A percentile compares a stretch with the other conserved stretches of the same genome.
Evolutionary conservation across 768 basidiomycete genomes (phyloP).

Genomic region (Hygrophorus russula): DNA sequence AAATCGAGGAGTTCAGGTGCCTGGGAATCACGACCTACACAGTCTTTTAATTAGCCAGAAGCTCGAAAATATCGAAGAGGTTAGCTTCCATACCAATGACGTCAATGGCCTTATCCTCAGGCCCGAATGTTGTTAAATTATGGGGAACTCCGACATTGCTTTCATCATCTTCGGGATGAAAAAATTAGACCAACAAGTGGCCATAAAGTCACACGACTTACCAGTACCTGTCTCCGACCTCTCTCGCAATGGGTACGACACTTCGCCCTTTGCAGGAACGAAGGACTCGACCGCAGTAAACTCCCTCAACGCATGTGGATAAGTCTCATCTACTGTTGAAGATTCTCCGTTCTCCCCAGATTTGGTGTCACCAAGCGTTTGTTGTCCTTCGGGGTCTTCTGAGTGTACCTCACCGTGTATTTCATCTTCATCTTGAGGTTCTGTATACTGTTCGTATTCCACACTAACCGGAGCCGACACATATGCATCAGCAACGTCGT

Average conservation of each 20-base stretch:
- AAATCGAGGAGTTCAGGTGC: conserved; percentile 1
- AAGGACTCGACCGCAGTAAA: not conserved
- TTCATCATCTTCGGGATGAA: too few species aligned
- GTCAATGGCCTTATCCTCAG: too few species aligned
- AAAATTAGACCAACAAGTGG: too few species aligned
- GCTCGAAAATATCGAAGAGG: too few species aligned
- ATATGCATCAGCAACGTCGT: conserved; percentile 6
- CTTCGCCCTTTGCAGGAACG: not conserved
- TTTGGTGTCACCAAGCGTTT: not conserved
- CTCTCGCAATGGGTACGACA: too few species aligned
- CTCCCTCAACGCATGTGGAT: not conserved
- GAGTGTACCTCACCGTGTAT: not conserved
- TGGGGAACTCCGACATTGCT: too few species aligned
- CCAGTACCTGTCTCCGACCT: too few species aligned
- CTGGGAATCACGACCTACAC: not conserved
- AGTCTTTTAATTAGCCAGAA: not conserved
- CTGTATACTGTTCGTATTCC: conserved; percentile 5
- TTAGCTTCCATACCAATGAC: too few species aligned
- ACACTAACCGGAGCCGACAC: conserved; percentile 1
- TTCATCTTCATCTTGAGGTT: conserved; percentile 9
- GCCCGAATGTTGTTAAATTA: too few species aligned
- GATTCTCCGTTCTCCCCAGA: not conserved
- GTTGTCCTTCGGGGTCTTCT: not conserved
- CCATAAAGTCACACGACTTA: too few species aligned
- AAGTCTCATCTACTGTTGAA: not conserved